These are phyloP conservation scores for Aspergillus fumigatiaffinis DNA, from an alignment of 2,329 filamentous ascomycete species.

Conservation along the genomic window DNA sequence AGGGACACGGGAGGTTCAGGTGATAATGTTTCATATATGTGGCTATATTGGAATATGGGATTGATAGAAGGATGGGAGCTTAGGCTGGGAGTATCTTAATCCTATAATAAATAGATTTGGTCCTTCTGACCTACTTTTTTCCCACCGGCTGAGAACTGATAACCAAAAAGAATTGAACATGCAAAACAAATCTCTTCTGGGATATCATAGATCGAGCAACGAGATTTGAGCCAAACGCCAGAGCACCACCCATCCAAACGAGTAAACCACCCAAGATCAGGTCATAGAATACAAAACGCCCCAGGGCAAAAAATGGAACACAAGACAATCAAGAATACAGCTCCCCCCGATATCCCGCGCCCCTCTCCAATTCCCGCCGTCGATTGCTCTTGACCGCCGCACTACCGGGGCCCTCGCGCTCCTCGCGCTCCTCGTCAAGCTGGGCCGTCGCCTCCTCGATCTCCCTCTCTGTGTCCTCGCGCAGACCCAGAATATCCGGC, in stretches of 20 bases:
- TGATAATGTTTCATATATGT: background rate
- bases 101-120: background rate
- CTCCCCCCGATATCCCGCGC: constrained; percentile 33
- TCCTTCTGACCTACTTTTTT: background rate
- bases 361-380: constrained; percentile 34
- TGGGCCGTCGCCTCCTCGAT: constrained; percentile 41
- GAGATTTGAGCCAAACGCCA: background rate
- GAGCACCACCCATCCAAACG: background rate
- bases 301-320: constrained; percentile 2
- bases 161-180: background rate
- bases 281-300: constrained; percentile 2
- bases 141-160: no score
- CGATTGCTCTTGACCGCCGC: constrained; percentile 17
- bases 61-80: background rate
- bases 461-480: constrained; percentile 47
- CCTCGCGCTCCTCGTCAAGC: constrained; percentile 38
- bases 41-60: background rate
- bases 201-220: background rate
- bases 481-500: constrained; percentile 62
- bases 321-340: constrained; percentile 28
- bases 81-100: background rate
- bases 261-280: background rate
- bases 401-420: constrained; percentile 31
- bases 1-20: background rate
- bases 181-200: background rate